Conservation (phyloP, 2,329 filamentous ascomycete species). For the Sporothrix dimorphospora region DNA sequence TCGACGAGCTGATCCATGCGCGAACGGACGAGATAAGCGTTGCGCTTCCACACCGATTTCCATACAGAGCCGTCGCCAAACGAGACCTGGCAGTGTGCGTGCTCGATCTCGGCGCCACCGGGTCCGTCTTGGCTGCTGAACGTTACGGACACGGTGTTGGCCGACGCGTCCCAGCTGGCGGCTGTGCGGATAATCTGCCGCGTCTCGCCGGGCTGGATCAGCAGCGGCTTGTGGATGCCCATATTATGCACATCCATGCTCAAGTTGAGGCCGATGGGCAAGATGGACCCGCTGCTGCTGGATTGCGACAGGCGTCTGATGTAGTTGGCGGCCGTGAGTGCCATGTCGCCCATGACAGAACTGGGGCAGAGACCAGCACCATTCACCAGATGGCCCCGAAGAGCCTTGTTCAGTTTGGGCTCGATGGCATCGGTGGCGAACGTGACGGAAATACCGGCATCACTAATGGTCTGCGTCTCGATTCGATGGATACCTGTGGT, state of each 20-base stretch:
- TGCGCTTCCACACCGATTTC: conserved; percentile 17
- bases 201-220: conserved; percentile 57
- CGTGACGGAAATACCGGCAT: conserved; percentile 43
- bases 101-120: conserved; percentile 67
- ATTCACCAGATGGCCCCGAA: conserved; percentile 69
- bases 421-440: conserved; percentile 69
- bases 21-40: conserved; percentile 66
- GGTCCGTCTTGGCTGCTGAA: conserved; percentile 52
- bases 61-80: not conserved
- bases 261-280: not conserved
- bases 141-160: conserved; percentile 21
- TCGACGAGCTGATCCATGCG: conserved; percentile 66
- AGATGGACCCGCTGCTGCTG: conserved; percentile 58
- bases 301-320: conserved; percentile 66
- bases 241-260: conserved; percentile 63
- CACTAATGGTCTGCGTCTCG: not conserved
- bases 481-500: conserved; percentile 44
- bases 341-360: conserved; percentile 51
- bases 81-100: conserved; percentile 50
- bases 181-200: conserved; percentile 62
- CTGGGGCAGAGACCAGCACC: conserved; percentile 66
- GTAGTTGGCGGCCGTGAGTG: conserved; percentile 63
- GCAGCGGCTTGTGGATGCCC: conserved; percentile 49
- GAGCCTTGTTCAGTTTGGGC: conserved; percentile 63
- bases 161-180: conserved; percentile 47